Percentiles rank a stretch among this genome's conserved stretches.
phyloP scores from a whole-genome alignment of 805 yeast genomes.

The Debaryomyces hansenii region DNA sequence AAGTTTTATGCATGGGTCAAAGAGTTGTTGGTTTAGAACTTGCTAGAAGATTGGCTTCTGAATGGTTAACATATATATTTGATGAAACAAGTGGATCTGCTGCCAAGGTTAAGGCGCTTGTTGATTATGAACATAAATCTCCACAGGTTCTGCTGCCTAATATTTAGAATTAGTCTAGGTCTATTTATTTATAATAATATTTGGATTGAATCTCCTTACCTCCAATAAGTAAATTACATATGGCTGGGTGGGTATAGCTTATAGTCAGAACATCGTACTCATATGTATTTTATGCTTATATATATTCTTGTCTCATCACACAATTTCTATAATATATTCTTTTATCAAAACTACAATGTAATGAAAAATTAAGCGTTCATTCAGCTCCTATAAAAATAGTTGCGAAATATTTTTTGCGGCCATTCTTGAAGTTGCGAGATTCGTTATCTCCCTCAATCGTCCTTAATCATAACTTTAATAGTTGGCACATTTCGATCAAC shows the following conservation, averaged over 20 bases:
- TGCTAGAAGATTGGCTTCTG: slow-evolving; percentile 43
- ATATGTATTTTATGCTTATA: no score
- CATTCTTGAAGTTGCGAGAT: no score
- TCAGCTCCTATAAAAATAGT: no score
- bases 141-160: background rate
- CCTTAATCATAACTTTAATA: slow-evolving; percentile 18
- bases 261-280: no score
- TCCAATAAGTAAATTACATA: no score
- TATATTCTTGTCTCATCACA: no score
- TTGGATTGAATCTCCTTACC: background rate
- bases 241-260: no score
- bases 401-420: no score
- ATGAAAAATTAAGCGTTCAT: no score
- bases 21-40: slow-evolving; percentile 46
- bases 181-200: background rate
- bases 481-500: slow-evolving; percentile 20
- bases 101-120: slow-evolving; percentile 36
- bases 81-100: slow-evolving; percentile 43
- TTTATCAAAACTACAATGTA: no score
- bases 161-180: background rate
- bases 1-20: slow-evolving; percentile 49
- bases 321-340: no score
- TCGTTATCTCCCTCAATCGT: background rate
- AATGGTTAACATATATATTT: slow-evolving; percentile 44
- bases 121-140: slow-evolving; percentile 19